Evolutionary conservation across 1,284 basidiomycete species (phyloP).

Genomic region (Malassezia dermatis): DNA sequence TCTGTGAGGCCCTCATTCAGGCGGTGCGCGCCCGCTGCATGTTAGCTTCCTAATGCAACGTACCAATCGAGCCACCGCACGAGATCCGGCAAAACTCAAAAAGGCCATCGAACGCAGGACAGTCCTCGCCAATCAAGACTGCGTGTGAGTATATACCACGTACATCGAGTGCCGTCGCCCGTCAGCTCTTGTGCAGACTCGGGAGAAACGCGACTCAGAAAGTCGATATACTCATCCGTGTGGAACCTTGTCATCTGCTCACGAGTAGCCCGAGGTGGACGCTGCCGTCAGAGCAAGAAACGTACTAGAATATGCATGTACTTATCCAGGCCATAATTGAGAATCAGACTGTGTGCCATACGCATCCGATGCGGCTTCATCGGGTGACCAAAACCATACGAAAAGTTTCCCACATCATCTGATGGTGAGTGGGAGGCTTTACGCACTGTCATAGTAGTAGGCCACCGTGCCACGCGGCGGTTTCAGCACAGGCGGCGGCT

Average conservation of each 20-base stretch:
- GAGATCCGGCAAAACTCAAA: slow-evolving; percentile 97
- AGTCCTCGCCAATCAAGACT: slow-evolving; percentile 66
- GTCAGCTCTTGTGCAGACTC: slow-evolving; percentile 54
- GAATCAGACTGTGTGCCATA: slow-evolving; percentile 73
- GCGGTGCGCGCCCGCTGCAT: slow-evolving; percentile 64
- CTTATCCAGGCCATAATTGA: slow-evolving; percentile 76
- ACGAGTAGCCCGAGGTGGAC: slow-evolving; percentile 67
- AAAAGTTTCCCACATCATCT: slow-evolving; percentile 66
- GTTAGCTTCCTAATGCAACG: background rate
- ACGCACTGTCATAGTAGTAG: slow-evolving; percentile 32
- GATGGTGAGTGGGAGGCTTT: background rate
- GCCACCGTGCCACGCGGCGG: slow-evolving; percentile 28
- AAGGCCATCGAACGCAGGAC: slow-evolving; percentile 87
- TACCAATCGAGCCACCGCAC: slow-evolving; percentile 63
- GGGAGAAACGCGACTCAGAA: slow-evolving; percentile 73
- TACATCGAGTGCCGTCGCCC: slow-evolving; percentile 56
- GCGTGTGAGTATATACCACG: slow-evolving; percentile 3
- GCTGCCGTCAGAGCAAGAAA: slow-evolving; percentile 51
- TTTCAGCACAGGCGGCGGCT: slow-evolving; percentile 28
- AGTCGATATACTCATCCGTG: slow-evolving; percentile 94
- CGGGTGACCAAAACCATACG: slow-evolving; percentile 75
- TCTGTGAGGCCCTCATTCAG: slow-evolving; percentile 74
- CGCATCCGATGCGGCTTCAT: slow-evolving; percentile 69
- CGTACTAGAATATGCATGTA: slow-evolving; percentile 81
- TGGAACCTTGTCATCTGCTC: slow-evolving; percentile 85